Evolutionary conservation across 345 rosid genomes (phyloP), one percentile per base, ranked within the genome.

Genomic region (Microcos paniculata): DNA sequence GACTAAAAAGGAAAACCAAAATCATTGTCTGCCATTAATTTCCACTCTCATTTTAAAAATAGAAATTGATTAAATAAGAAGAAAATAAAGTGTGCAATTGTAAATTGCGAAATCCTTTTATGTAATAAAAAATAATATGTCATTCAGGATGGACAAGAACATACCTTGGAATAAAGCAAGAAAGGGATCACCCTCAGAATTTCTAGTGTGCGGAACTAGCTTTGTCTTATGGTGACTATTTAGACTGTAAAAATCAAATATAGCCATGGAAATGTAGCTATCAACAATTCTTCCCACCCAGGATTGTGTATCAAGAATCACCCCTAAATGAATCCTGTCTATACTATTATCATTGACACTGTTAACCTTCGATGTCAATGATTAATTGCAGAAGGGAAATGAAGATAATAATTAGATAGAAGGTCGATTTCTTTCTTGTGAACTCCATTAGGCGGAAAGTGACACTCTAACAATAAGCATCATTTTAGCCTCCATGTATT

Each of bases 261-360:
- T 51, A 30, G 74, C 74, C 59, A 70, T 33, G 43, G 74, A 70
- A 52, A 70, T 53, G 48, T 12, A 70, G 48, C 62, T 33, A 4
- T 33, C 19, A 21, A 52, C 62, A 52, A 33, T 14, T 31, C 49
- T 52, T 21, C 62, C 74, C 45, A 55, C 42, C 74, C 26, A 52
- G 21, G 74, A 70, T 19, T 49, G 46, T n/a, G 7, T 12, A 7
- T 70, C 74, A 70, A 52, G 46, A 49, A 70, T 70, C 62, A 70
- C 7, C 30, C 28, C 62, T 0, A 70, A 61, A 51, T 70, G 74
- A 52, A 52, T 33, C 48, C 14, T 26, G 9, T 69, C 18, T 0
- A 16, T 16, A 1, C 6, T 10, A 26, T 7, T 26, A 69, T 15
- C 14, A 69, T 19, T 10, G 1, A 46, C 9, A 6, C 3, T 49